Base-by-base conservation (phyloP, 768 basidiomycete genomes). In the Termitomyces sp. region DNA sequence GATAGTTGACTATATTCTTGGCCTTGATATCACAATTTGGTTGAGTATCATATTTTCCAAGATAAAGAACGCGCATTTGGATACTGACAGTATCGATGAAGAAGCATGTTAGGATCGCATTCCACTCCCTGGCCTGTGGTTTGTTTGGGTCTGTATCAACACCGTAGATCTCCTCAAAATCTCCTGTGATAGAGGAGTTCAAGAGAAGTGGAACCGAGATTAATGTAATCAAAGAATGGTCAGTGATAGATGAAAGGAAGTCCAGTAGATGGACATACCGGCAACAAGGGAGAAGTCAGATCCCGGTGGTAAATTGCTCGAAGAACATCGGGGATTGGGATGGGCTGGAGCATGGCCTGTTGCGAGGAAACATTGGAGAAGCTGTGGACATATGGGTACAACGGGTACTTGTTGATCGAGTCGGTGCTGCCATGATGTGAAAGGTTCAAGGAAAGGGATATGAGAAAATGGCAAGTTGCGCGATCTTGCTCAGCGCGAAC, bases 81-180 rank as follows among this genome's bases (percentile, higher is more conserved):
- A 12, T 15, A 68, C 83, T 63, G 66, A 94, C 94, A 4, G 95
- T 97, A 69, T 99, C 96, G 54, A 98, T 88, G 79, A 98, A 98
- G 81, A 98, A 98, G 71, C 94, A 98, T 1, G 95, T 98, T 65
- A 97, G 73, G 7, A 98, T 82, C 0, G 91, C 91, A 65, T 96
- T 87, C 94, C 94, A 98, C 66, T 84, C 73, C 12, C 89, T 92
- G 2, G 83, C 76, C 55, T 94, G 91, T 4, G 88, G 85, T 63
- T 89, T 87, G 37, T 79, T 75, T 11, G 81, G 77, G 36, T 81
- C 74, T 45, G 77, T 74, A 10, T 83, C 78, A 15, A 75, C 74
- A 0, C 91, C 92, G 69, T 96, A 98, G 17, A 96, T 87, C 67
- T 96, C 95, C 68, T 94, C 92, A 68, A 96, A 97, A 68, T 98